Percentiles rank a stretch among this genome's conserved stretches.
These are phyloP conservation scores for Tricholoma flavovirens DNA, from an alignment of 768 basidiomycete species.

Conservation along the genomic window DNA sequence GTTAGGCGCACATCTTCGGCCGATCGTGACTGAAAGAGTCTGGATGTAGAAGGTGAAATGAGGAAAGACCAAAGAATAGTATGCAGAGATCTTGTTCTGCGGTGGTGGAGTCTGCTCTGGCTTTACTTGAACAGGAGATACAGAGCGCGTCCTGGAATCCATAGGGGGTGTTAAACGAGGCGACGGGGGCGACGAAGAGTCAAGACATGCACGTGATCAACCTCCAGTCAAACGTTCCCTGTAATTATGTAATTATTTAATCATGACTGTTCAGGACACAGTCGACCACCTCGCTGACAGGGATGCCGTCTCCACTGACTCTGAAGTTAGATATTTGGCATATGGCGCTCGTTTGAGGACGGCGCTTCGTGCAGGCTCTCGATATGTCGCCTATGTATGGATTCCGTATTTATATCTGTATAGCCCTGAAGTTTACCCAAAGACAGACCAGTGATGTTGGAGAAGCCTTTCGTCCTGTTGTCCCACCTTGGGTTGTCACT, in stretches of 20 bases:
- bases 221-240: not conserved
- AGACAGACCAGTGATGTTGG: conserved; percentile 73
- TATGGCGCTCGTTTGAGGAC: conserved; percentile 77
- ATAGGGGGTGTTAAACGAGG: conserved; percentile 20
- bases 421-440: not conserved
- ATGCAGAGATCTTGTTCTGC: conserved; percentile 83
- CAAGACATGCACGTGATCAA: conserved; percentile 12
- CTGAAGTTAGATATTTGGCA: conserved; percentile 65
- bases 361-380: conserved; percentile 58
- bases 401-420: conserved; percentile 3
- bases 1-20: conserved; percentile 72
- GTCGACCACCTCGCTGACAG: conserved; percentile 56
- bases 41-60: conserved; percentile 96
- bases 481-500: conserved; percentile 63
- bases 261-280: conserved; percentile 40
- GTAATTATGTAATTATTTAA: conserved; percentile 11
- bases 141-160: conserved; percentile 40
- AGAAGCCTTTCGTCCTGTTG: conserved; percentile 78
- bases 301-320: conserved; percentile 61
- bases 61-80: conserved; percentile 91
- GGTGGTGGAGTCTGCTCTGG: conserved; percentile 30
- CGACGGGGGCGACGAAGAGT: conserved; percentile 14
- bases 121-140: conserved; percentile 25
- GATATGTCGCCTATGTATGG: conserved; percentile 75
- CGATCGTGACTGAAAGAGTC: conserved; percentile 91